Evolutionary conservation across 176 grass and related monocot species (phyloP).

Genomic region (Musa schizocarpa): DNA sequence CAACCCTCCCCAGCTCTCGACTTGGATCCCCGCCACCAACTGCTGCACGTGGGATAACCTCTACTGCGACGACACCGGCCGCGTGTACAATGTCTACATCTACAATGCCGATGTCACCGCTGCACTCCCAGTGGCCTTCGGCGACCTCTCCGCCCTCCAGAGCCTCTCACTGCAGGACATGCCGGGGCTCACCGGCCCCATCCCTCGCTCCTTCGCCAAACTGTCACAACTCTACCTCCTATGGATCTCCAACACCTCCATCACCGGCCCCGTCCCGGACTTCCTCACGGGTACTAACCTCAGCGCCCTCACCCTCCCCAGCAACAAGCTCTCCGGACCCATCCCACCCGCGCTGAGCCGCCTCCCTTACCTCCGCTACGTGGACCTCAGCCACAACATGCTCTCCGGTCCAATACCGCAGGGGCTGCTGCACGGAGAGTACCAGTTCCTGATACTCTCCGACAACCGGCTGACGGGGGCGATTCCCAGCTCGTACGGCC

Average conservation of each 20-base stretch:
- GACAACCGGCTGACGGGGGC: constrained; percentile 49
- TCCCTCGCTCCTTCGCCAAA: constrained; percentile 46
- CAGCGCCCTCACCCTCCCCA: constrained; percentile 40
- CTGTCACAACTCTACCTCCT: constrained; percentile 54
- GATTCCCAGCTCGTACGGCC: constrained; percentile 46
- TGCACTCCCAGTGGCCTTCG: constrained; percentile 39
- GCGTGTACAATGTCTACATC: constrained; percentile 60
- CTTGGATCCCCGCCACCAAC: constrained; percentile 29
- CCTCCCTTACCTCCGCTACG: constrained; percentile 34
- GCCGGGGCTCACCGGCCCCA: constrained; percentile 38
- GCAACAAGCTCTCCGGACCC: constrained; percentile 37
- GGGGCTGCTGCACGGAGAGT: constrained; percentile 41
- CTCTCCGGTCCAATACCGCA: constrained; percentile 43
- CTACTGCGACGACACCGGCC: constrained; percentile 44
- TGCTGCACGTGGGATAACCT: constrained; percentile 65
- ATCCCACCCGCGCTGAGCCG: constrained; percentile 40
- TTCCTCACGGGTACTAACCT: constrained; percentile 32
- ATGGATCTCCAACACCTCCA: constrained; percentile 42
- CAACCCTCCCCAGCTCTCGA: constrained; percentile 38
- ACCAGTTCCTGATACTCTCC: constrained; percentile 35
- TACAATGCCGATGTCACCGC: constrained; percentile 30
- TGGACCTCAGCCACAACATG: constrained; percentile 42
- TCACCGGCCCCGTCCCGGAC: constrained; percentile 49
- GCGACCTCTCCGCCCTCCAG: constrained; percentile 38
- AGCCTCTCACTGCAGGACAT: constrained; percentile 40